phyloP scores from a whole-genome alignment of 768 basidiomycete species.

The Paxillus involutus region DNA sequence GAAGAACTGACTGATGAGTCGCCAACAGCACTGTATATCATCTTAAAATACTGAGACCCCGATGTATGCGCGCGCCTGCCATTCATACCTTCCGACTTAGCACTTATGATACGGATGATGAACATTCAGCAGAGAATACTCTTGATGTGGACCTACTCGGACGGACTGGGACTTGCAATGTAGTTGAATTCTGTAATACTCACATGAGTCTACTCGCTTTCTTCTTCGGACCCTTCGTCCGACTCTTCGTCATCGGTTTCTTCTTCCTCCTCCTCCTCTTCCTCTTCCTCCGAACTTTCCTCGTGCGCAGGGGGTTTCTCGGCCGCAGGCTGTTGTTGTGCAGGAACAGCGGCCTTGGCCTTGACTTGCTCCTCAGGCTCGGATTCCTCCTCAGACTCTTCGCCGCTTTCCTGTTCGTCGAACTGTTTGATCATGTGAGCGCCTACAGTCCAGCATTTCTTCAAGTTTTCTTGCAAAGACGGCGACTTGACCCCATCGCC shows the following conservation, averaged over 20 bases:
- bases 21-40: conserved; percentile 70
- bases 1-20: conserved; percentile 10
- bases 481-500: conserved; percentile 47
- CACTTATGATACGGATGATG: background rate
- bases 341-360: background rate
- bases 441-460: conserved; percentile 70
- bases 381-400: conserved; percentile 34
- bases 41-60: conserved; percentile 60
- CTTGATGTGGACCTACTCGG: background rate
- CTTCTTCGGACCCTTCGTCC: background rate
- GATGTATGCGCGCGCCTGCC: background rate
- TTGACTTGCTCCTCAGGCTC: conserved; percentile 16
- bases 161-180: conserved; percentile 3
- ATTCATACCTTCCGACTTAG: background rate
- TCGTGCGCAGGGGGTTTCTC: background rate
- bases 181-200: conserved; percentile 6
- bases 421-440: conserved; percentile 79
- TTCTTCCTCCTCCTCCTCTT: conserved; percentile 3
- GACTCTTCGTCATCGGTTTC: conserved; percentile 9
- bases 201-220: conserved; percentile 9
- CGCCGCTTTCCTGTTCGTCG: conserved; percentile 69
- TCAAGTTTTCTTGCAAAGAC: conserved; percentile 50
- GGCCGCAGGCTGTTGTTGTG: background rate
- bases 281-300: background rate
- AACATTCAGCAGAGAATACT: background rate